Percentiles rank a stretch among this genome's conserved stretches.
Evolutionary conservation across 1,139 yeast species (phyloP).

Genomic region (Geotrichum klebahnii): DNA sequence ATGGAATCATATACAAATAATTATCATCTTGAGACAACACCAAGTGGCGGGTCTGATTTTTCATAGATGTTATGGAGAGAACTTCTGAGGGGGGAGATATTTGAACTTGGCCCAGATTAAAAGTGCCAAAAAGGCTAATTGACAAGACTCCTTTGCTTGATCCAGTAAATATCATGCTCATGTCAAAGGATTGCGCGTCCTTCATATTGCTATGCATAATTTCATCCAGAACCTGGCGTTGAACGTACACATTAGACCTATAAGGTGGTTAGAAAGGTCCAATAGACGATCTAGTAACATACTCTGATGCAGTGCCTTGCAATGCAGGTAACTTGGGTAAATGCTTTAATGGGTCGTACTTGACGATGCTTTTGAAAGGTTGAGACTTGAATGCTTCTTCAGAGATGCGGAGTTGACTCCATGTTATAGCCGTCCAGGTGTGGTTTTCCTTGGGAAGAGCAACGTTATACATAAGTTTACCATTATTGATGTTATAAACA

Average conservation of each 20-base stretch:
- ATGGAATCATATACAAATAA: neutral
- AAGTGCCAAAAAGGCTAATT: constrained; percentile 31
- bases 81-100: constrained; percentile 10
- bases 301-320: constrained; percentile 14
- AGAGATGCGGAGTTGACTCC: constrained; percentile 10
- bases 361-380: constrained; percentile 2
- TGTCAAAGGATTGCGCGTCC: constrained; percentile 21
- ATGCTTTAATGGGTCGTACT: constrained; percentile 9
- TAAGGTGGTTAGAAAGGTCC: too few species aligned
- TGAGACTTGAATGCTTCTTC: constrained; percentile 12
- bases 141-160: constrained; percentile 26
- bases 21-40: constrained; percentile 17
- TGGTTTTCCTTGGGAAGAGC: neutral
- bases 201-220: constrained; percentile 25
- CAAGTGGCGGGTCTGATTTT: constrained; percentile 28
- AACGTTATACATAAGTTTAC: constrained; percentile 38
- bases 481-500: constrained; percentile 50
- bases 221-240: constrained; percentile 23
- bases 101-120: constrained; percentile 28
- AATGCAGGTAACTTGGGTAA: constrained; percentile 16
- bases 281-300: neutral
- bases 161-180: constrained; percentile 28
- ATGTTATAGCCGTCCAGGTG: constrained; percentile 10
- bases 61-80: constrained; percentile 2
- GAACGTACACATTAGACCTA: constrained; percentile 5